These are phyloP conservation scores for Alectoria sarmentosa DNA, from an alignment of 495 filamentous ascomycete genomes.

Conservation along the genomic window DNA sequence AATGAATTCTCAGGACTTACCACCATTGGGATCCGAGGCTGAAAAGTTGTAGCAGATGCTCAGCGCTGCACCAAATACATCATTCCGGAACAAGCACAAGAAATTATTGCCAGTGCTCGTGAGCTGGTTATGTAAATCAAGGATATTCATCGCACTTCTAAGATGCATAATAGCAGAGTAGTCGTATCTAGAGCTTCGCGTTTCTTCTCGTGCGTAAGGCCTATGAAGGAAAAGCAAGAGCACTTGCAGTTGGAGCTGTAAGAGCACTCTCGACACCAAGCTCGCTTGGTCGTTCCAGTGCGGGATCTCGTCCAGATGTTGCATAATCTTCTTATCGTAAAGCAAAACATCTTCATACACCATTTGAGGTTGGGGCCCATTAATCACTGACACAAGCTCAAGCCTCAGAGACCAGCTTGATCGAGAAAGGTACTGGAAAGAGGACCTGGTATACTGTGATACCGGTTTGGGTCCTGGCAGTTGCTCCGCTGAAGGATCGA, in stretches of 20 bases:
- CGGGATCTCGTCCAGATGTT: slow-evolving; percentile 28
- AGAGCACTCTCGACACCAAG: slow-evolving; percentile 21
- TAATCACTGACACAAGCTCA: slow-evolving; percentile 29
- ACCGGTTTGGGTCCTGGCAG: slow-evolving; percentile 30
- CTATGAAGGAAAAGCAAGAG: slow-evolving; percentile 31
- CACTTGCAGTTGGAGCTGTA: slow-evolving; percentile 31
- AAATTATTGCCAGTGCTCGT: slow-evolving; percentile 8
- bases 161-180: slow-evolving; percentile 16
- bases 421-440: slow-evolving; percentile 32
- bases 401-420: slow-evolving; percentile 27
- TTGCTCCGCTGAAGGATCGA: slow-evolving; percentile 34
- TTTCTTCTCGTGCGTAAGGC: slow-evolving; percentile 20
- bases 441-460: slow-evolving; percentile 35
- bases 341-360: slow-evolving; percentile 27
- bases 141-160: slow-evolving; percentile 12
- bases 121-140: slow-evolving; percentile 22
- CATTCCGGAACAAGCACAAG: slow-evolving; percentile 13
- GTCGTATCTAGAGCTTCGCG: slow-evolving; percentile 12
- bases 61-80: slow-evolving; percentile 16
- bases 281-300: slow-evolving; percentile 16
- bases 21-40: slow-evolving; percentile 1
- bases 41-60: slow-evolving; percentile 17
- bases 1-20: neutral
- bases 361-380: slow-evolving; percentile 26
- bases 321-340: slow-evolving; percentile 29